Percentiles rank a stretch among this genome's conserved stretches.
Evolutionary conservation across 2,329 filamentous ascomycete species (phyloP).

Genomic region (Zarea fungicola): DNA sequence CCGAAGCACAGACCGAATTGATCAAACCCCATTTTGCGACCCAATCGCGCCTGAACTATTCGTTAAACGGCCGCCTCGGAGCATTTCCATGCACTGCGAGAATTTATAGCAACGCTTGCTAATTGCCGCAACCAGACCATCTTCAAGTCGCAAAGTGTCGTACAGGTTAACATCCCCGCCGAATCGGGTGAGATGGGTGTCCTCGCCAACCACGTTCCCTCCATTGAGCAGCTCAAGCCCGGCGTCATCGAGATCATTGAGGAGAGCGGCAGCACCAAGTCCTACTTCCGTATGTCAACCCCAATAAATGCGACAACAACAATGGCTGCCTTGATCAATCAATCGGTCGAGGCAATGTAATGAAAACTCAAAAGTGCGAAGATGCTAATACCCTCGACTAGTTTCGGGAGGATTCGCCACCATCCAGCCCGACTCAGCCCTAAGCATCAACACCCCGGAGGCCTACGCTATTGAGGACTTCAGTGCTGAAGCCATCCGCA

Average conservation of each 20-base stretch:
- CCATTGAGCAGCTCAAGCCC: constrained; percentile 98
- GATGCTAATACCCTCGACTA: constrained; percentile 31
- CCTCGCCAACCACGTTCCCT: constrained; percentile 96
- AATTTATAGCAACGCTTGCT: constrained; percentile 25
- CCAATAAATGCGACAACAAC: no score
- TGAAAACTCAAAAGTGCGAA: background rate
- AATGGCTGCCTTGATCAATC: background rate
- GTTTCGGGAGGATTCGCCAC: constrained; percentile 96
- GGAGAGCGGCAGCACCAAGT: constrained; percentile 84
- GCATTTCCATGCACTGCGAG: constrained; percentile 7
- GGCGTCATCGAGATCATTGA: constrained; percentile 93
- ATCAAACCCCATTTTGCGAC: constrained; percentile 20
- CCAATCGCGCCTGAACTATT: constrained; percentile 21
- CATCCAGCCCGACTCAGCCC: constrained; percentile 86
- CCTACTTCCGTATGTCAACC: constrained; percentile 82
- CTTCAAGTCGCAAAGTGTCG: constrained; percentile 63
- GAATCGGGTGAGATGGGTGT: constrained; percentile 99
- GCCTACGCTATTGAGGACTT: constrained; percentile 94
- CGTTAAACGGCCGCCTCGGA: constrained; percentile 13
- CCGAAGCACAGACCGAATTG: constrained; percentile 1
- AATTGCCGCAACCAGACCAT: constrained; percentile 60
- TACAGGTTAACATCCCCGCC: constrained; percentile 98
- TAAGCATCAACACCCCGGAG: constrained; percentile 99
- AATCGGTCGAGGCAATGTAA: background rate
- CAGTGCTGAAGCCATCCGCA: constrained; percentile 81